Evolutionary conservation across 345 rosid genomes (phyloP).

Genomic region (Physaria fendleri): DNA sequence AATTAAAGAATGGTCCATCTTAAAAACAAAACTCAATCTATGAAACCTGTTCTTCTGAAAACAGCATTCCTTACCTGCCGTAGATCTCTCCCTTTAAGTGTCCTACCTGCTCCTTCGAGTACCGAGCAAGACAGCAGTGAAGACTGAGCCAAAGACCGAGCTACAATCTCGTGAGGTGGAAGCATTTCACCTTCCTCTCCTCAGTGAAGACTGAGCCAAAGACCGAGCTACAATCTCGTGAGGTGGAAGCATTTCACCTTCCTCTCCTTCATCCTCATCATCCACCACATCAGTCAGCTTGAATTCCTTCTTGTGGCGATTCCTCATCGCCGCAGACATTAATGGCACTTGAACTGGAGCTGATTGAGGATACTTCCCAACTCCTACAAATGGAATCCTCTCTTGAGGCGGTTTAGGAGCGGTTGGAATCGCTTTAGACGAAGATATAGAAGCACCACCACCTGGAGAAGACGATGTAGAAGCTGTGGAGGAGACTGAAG

Average conservation of each 20-base stretch:
- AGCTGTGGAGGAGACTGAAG: constrained; percentile 36
- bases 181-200: constrained; percentile 52
- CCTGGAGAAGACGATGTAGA: constrained; percentile 34
- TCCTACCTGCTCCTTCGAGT: constrained; percentile 83
- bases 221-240: no score
- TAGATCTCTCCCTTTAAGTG: constrained; percentile 88
- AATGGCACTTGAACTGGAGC: constrained; percentile 79
- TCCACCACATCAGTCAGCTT: constrained; percentile 41
- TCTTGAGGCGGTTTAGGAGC: constrained; percentile 71
- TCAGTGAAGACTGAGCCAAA: no score
- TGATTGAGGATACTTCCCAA: constrained; percentile 48
- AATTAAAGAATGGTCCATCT: constrained; percentile 30
- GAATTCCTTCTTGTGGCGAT: constrained; percentile 36
- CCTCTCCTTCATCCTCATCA: constrained; percentile 42
- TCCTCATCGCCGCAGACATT: constrained; percentile 32
- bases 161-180: constrained; percentile 92
- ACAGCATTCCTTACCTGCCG: constrained; percentile 79
- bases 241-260: no score
- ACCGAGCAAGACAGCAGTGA: constrained; percentile 58
- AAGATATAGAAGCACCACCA: constrained; percentile 34
- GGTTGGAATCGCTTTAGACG: constrained; percentile 52
- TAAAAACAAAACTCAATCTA: constrained; percentile 55
- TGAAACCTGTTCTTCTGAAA: constrained; percentile 72
- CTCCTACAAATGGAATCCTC: constrained; percentile 34
- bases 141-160: constrained; percentile 51